These are phyloP conservation scores for Zarea fungicola DNA, from an alignment of 2,329 filamentous ascomycete genomes.

Conservation along the genomic window DNA sequence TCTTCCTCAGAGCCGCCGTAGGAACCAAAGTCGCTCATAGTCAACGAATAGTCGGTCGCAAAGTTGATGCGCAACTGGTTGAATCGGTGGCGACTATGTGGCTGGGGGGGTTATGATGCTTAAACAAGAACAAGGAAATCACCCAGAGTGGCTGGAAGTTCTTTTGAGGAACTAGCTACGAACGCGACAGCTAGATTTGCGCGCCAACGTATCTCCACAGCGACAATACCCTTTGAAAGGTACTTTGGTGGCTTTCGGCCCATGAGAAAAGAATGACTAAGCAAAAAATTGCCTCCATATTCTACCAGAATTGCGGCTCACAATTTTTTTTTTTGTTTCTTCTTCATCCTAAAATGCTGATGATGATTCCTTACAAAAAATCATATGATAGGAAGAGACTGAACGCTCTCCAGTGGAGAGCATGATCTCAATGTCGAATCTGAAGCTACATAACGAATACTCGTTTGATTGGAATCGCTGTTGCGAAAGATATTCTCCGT, in stretches of 20 bases:
- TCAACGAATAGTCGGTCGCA: slow-evolving; percentile 12
- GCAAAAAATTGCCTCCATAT: slow-evolving; percentile 12
- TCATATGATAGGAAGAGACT: slow-evolving; percentile 65
- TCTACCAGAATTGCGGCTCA: slow-evolving; percentile 19
- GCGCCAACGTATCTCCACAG: slow-evolving; percentile 1
- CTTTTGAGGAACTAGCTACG: no score
- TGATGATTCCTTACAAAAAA: slow-evolving; percentile 56
- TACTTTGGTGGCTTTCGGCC: no score
- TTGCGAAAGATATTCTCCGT: no score
- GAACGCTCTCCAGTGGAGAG: slow-evolving; percentile 49
- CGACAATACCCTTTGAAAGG: not conserved
- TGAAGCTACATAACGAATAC: slow-evolving; percentile 42
- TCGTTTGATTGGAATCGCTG: not conserved
- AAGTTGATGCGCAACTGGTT: slow-evolving; percentile 5
- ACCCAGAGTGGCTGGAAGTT: slow-evolving; percentile 2
- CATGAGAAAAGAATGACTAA: no score
- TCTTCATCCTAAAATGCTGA: slow-evolving; percentile 40
- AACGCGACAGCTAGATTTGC: not conserved
- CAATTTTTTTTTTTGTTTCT: slow-evolving; percentile 25
- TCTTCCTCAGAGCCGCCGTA: slow-evolving; percentile 75
- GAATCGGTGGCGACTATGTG: not conserved
- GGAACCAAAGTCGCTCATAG: slow-evolving; percentile 65
- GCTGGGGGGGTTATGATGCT: slow-evolving; percentile 4
- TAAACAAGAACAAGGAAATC: not conserved
- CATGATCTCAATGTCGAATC: slow-evolving; percentile 60